Evolutionary conservation across 495 filamentous ascomycete genomes (phyloP).

Genomic region (Neurospora tetraspora): DNA sequence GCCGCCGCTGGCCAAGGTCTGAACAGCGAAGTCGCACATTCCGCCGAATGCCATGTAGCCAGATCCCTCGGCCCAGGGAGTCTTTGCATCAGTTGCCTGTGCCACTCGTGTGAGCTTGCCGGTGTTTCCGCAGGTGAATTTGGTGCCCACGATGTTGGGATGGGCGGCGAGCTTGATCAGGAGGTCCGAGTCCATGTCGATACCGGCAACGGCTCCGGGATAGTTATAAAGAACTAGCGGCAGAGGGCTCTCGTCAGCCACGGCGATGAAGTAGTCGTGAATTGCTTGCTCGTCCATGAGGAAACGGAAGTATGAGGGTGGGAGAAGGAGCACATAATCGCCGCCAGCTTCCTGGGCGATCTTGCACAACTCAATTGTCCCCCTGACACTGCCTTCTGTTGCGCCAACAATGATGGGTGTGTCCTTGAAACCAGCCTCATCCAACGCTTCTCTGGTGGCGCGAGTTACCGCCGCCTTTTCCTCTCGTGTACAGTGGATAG

Average conservation of each 20-base stretch:
- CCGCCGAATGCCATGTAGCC: constrained; percentile 84
- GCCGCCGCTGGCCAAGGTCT: constrained; percentile 71
- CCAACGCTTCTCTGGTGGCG: constrained; percentile 72
- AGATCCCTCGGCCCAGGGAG: constrained; percentile 49
- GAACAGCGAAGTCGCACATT: constrained; percentile 78
- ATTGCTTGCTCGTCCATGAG: constrained; percentile 70
- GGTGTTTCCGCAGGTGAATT: constrained; percentile 87
- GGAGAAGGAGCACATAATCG: constrained; percentile 69
- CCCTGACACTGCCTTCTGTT: constrained; percentile 66
- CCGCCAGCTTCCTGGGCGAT: constrained; percentile 60
- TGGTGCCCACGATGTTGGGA: constrained; percentile 77
- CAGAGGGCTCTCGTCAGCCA: constrained; percentile 65
- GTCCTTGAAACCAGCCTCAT: constrained; percentile 65
- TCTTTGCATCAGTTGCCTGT: constrained; percentile 62
- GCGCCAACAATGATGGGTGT: constrained; percentile 75
- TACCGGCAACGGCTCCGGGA: constrained; percentile 80
- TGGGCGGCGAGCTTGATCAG: constrained; percentile 72
- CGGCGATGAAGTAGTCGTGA: constrained; percentile 63
- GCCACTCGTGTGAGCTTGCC: constrained; percentile 83
- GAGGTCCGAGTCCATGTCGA: constrained; percentile 86
- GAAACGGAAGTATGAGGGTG: constrained; percentile 74
- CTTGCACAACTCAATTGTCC: constrained; percentile 64
- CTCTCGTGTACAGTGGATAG: constrained; percentile 65
- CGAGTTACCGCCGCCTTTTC: constrained; percentile 69
- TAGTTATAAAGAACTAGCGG: constrained; percentile 88